Base-by-base conservation (phyloP, 805 yeast species). In the Wickerhamomyces alni region DNA sequence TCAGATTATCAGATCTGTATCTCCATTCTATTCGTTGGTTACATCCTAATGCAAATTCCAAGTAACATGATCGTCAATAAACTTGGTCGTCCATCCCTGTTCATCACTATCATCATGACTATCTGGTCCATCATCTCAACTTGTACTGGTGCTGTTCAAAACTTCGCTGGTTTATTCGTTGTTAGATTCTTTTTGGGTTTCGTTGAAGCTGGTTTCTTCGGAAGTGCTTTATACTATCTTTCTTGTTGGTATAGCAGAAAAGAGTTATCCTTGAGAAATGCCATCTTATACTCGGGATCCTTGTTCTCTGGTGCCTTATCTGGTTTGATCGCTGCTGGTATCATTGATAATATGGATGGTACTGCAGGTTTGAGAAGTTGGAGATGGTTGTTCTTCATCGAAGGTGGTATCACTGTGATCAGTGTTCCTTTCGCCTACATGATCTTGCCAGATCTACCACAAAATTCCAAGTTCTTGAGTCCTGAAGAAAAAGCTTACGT, bases 301-400 rank as follows among this genome's bases (percentile, higher is more conserved):
- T 59, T 71, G 38, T 45, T 63, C 38, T 68, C 77, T 24, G 77
- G 80, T 33, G 79, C 80, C 2, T 69, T 73, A 45, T 63, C 76
- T 15, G 80, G 80, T 10, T 61, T 75, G 40, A 70, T 75, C 40
- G 76, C 77, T 11, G 72, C 74, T 25, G 81, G 77, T 27, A 74
- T 75, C 36, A 57, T 74, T 34, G 56, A 70, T 30, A 59, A 62
- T 35, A 54, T 67, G 59, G 69, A 68, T 38, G 68, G 70, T 7
- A 43, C 38, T 27, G 57, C 58, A 17, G 74, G 75, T 13, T 48
- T 68, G 22, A 57, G 67, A 35, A 63, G 70, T 11, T 76, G 82
- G 82, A 62, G 76, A 51, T 76, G 75, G 71, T 65, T 75, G 32
- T 76, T 76, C 46, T 60, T 74, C 36, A 70, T 76, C 33, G 80